Percentiles rank a stretch among this genome's conserved stretches.
Conservation (phyloP, 1,139 yeast genomes). For the Yamadazyma pseudoaaseri region DNA sequence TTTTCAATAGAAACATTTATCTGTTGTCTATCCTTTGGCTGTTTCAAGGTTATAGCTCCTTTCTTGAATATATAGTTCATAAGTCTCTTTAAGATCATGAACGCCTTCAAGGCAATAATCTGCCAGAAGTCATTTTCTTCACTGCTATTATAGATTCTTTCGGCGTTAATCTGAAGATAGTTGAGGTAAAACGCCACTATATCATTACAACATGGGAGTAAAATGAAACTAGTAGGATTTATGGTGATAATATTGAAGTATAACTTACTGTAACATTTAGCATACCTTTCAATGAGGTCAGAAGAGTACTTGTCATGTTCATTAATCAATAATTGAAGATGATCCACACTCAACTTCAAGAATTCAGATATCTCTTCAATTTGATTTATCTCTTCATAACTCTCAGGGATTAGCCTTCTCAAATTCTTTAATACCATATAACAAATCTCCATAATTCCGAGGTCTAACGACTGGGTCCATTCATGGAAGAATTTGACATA, state of each 20-base stretch:
- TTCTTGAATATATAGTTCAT: conserved; percentile 62
- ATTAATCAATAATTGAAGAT: conserved; percentile 55
- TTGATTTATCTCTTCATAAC: conserved; percentile 67
- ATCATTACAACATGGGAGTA: conserved; percentile 62
- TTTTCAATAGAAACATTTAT: conserved; percentile 55
- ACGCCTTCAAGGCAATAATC: conserved; percentile 66
- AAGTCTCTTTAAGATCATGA: conserved; percentile 63
- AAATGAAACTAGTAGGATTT: conserved; percentile 71
- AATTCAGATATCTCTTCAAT: conserved; percentile 60
- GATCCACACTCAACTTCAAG: conserved; percentile 54
- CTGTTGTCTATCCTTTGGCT: conserved; percentile 60
- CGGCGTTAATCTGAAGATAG: conserved; percentile 62
- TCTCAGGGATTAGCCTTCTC: conserved; percentile 68
- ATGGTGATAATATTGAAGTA: conserved; percentile 54
- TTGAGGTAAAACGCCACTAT: conserved; percentile 59
- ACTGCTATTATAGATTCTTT: conserved; percentile 48
- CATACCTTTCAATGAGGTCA: conserved; percentile 66
- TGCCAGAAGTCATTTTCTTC: conserved; percentile 74
- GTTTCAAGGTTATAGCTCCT: conserved; percentile 67
- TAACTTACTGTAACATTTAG: conserved; percentile 74
- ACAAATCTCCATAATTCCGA: conserved; percentile 63
- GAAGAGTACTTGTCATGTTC: conserved; percentile 54
- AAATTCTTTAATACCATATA: conserved; percentile 74
- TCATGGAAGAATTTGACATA: conserved; percentile 59
- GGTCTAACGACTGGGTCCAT: conserved; percentile 53